Evolutionary conservation across 306 rosid genomes (phyloP).

Genomic region (Sesbania bispinosa): DNA sequence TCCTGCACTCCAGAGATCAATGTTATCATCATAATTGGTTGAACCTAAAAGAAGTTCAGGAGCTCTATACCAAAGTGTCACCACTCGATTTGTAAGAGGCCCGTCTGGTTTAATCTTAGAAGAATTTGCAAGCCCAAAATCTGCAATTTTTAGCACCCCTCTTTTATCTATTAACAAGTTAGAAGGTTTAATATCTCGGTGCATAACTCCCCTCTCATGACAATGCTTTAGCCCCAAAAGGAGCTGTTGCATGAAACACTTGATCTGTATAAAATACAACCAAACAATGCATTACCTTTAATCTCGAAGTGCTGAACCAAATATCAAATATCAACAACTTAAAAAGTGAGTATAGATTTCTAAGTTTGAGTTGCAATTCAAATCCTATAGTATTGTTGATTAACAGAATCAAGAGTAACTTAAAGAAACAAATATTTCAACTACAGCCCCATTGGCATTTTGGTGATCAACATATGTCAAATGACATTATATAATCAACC

Average conservation of each 20-base stretch:
- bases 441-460: not conserved
- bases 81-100: conserved; percentile 68
- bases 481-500: too few species aligned
- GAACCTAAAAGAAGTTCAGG: conserved; percentile 86
- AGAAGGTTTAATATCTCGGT: conserved; percentile 68
- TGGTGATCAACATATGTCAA: too few species aligned
- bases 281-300: not conserved
- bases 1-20: conserved; percentile 92
- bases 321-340: not conserved
- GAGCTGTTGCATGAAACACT: conserved; percentile 73
- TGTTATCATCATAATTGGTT: conserved; percentile 66
- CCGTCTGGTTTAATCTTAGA: conserved; percentile 37
- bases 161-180: conserved; percentile 71
- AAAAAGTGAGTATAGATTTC: not conserved
- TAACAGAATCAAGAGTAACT: too few species aligned
- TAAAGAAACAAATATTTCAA: too few species aligned
- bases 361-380: not conserved
- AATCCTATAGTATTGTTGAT: too few species aligned
- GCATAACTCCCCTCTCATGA: conserved; percentile 63
- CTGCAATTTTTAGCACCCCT: conserved; percentile 73
- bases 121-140: conserved; percentile 76
- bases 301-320: not conserved
- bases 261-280: conserved; percentile 44
- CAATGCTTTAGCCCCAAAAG: conserved; percentile 73
- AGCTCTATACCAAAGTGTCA: conserved; percentile 90